Evolutionary conservation across 192 early-diverging fungal genomes (phyloP), one percentile per base, ranked within the genome.

Genomic region (Mortierella claussenii): DNA sequence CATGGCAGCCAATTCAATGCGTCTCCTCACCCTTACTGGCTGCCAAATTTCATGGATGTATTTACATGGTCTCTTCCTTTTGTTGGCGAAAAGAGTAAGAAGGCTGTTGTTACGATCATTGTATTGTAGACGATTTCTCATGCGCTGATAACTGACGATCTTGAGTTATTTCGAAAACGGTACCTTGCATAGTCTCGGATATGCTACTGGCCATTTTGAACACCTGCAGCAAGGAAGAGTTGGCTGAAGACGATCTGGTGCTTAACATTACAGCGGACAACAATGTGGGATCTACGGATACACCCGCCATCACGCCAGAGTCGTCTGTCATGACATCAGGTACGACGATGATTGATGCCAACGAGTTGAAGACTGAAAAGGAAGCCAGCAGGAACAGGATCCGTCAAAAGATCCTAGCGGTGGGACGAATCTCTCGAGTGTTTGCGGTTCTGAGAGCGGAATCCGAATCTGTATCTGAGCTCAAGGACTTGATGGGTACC

Each of bases 11-110:
- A 76, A 42, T 90, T 89, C 79, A 95, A 95, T 80, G 92, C 89
- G 70, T 94, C 93, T 20, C 93, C 97, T 40, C 95, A 98, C 70
- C 95, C 97, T 32, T 98, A 97, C 82, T 97, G 95, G 95, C 80
- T 98, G 55, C 97, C 95, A 26, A 97, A 98, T 78, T 98, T 98
- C 67, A 96, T 98, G 95, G 97, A 98, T 74, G 95, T 96, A 8
- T 97, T 98, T 69, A 93, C 93, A n/a, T 98, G 97, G 95, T 94
- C 92, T 46, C 78, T 98, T 57, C 96, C 96, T 8, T 98, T 98
- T 85, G 94, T 98, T 18, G 95, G 96, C 30, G 96, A 98, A 84
- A 98, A 98, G 69, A 93, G 93, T 94, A 78, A 80, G 81, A n/a
- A n/a, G n/a, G n/a, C n/a, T n/a, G n/a, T n/a, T n/a, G n/a, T n/a